Evolutionary conservation across 2,329 filamentous ascomycete species (phyloP).

Genomic region (Aquanectria penicillioides): DNA sequence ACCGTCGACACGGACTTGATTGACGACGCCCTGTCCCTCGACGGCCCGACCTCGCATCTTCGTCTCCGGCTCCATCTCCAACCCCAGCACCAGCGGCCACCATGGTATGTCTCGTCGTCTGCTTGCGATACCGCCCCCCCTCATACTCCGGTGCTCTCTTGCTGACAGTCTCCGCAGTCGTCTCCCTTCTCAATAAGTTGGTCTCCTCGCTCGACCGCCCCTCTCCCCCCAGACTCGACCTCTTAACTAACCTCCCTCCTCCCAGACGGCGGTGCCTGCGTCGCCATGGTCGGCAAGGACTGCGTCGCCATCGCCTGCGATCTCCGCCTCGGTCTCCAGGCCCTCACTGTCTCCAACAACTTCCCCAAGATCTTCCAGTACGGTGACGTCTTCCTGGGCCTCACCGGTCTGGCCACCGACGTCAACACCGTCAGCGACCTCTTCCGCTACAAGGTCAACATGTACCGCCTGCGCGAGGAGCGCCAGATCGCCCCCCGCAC

Average conservation of each 20-base stretch:
- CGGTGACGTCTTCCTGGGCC: conserved; percentile 92
- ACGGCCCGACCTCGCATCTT: conserved; percentile 34
- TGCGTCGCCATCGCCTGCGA: conserved; percentile 99
- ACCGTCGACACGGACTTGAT: conserved; percentile 20
- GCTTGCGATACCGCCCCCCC: neutral
- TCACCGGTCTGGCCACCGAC: conserved; percentile 96
- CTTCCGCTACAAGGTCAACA: conserved; percentile 99
- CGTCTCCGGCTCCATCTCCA: conserved; percentile 27
- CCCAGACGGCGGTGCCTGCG: conserved; percentile 87
- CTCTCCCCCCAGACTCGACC: conserved; percentile 4
- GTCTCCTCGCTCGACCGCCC: conserved; percentile 39
- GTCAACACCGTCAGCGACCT: conserved; percentile 94
- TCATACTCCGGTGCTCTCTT: conserved; percentile 22
- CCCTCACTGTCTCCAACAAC: conserved; percentile 98
- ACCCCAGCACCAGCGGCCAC: conserved; percentile 29
- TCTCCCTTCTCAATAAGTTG: conserved; percentile 97
- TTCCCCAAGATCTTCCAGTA: conserved; percentile 99
- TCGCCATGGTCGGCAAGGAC: conserved; percentile 99
- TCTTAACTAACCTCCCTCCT: conserved; percentile 32
- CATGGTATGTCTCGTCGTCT: conserved; percentile 42
- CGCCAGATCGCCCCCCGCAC: conserved; percentile 94
- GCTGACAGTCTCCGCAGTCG: conserved; percentile 65
- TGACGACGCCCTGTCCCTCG: conserved; percentile 32
- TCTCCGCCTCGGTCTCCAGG: conserved; percentile 94
- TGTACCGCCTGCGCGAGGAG: conserved; percentile 99